phyloP scores from a whole-genome alignment of 768 basidiomycete species.

The Sarcodon aspratus region DNA sequence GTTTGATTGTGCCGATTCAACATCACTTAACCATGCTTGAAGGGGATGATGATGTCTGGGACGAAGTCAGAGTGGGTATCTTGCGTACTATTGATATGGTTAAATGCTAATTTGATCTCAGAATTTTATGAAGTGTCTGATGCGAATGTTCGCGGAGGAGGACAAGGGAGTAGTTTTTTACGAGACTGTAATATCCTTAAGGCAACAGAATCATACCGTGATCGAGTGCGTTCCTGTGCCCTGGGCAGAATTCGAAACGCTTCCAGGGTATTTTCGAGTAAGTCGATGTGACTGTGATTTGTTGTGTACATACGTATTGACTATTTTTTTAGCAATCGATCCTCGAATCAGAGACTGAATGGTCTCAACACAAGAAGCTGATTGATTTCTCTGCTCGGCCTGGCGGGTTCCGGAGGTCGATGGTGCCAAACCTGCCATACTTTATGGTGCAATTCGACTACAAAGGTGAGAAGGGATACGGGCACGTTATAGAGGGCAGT shows the following conservation, averaged over 20 bases:
- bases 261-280: constrained; percentile 92
- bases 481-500: constrained; percentile 94
- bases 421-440: constrained; percentile 96
- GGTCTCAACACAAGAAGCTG: background rate
- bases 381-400: constrained; percentile 88
- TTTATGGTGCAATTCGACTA: constrained; percentile 99
- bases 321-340: constrained; percentile 68
- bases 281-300: constrained; percentile 6
- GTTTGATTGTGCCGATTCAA: constrained; percentile 91
- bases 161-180: constrained; percentile 94
- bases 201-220: constrained; percentile 81
- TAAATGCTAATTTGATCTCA: constrained; percentile 12
- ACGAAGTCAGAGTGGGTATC: constrained; percentile 80
- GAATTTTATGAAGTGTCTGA: constrained; percentile 87
- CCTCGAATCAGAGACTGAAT: constrained; percentile 77
- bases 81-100: background rate
- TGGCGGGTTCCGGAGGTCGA: constrained; percentile 87
- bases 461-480: constrained; percentile 96
- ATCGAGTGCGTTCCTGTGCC: constrained; percentile 94
- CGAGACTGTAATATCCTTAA: constrained; percentile 83
- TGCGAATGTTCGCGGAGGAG: constrained; percentile 88
- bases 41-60: constrained; percentile 96
- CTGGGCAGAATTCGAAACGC: constrained; percentile 75
- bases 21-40: constrained; percentile 88
- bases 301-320: background rate